Conservation (phyloP, 306 rosid genomes). For the Gastrolobium bilobum region DNA sequence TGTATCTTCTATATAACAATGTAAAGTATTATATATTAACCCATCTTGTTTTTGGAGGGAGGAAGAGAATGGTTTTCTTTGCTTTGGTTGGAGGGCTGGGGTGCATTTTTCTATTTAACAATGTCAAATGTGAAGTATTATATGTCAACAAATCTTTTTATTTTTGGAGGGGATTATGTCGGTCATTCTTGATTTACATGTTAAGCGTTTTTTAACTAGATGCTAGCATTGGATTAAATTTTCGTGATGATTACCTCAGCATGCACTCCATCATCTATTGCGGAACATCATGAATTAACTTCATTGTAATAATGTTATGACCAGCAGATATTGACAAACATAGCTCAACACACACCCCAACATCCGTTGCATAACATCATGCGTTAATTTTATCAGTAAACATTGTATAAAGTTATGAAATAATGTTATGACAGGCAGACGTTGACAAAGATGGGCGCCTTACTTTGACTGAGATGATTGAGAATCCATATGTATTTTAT, state of each 20-base stretch:
- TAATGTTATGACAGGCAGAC: constrained; percentile 78
- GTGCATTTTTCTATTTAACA: constrained; percentile 27
- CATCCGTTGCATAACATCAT: constrained; percentile 49
- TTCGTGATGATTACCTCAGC: constrained; percentile 7
- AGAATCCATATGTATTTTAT: constrained; percentile 92
- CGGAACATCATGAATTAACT: constrained; percentile 38
- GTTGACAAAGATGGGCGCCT: constrained; percentile 90
- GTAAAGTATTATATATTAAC: background rate
- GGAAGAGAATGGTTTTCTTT: constrained; percentile 21
- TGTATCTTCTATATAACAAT: constrained; percentile 12
- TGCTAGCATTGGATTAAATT: background rate
- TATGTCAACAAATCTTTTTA: background rate
- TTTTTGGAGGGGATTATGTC: constrained; percentile 10
- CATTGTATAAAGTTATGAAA: constrained; percentile 9
- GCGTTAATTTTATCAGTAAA: constrained; percentile 44
- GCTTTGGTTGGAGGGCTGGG: constrained; percentile 24
- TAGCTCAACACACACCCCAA: constrained; percentile 30
- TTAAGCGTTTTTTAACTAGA: constrained; percentile 19
- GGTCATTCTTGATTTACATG: constrained; percentile 14
- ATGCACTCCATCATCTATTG: background rate
- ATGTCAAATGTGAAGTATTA: background rate
- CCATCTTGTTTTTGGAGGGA: background rate
- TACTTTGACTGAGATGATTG: constrained; percentile 89
- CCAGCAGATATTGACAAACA: constrained; percentile 43
- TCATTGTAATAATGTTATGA: constrained; percentile 41